Evolutionary conservation across 192 early-diverging fungal genomes (phyloP), one percentile per base, ranked within the genome.

Genomic region (Backusella liffmaniae): DNA sequence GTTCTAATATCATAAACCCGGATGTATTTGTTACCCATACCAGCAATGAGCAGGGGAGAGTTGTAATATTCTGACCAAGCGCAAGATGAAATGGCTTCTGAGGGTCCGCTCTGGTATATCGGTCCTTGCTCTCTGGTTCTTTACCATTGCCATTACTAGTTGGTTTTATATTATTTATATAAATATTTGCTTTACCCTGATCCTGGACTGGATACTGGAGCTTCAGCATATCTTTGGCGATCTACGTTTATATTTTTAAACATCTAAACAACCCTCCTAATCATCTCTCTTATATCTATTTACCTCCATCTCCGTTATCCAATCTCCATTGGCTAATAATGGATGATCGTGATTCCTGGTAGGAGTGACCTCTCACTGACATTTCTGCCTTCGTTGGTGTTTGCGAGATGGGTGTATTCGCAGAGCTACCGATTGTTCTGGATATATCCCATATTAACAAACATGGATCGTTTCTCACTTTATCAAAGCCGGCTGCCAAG

Each of bases 371-470:
- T 49, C 13, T 36, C 8, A 29, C 42, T 30, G 41, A 21, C 4
- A 41, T 29, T 30, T 21, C 66, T 46, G 35, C 8, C n/a, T 67
- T 70, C 0, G 75, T 67, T 41, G 67, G 51, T 56, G 44, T 67
- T 36, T 67, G 21, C 1, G 44, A 46, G 2, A 49, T 59, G 1
- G 75, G 75, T 32, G 75, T 76, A n/a, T 67, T 70, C 7, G 32
- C 35, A 29, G 68, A 85, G 51, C 73, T 81, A n/a, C 59, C 78
- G 37, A 85, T 74, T 9, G 89, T 81, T 72, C 84, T 78, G 62
- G 88, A 88, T 10, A 92, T 76, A 84, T 95, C 92, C 93, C 93
- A 95, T 7, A 95, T 87, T 73, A 92, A 78, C 51, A 94, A 75
- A 71, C 90, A 90, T 34, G 82, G 83, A 46, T 94, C 92, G 70